Percentiles rank a stretch among this genome's conserved stretches.
phyloP scores from a whole-genome alignment of 2,329 filamentous ascomycete species.

The Ophiosphaerella herpotricha region DNA sequence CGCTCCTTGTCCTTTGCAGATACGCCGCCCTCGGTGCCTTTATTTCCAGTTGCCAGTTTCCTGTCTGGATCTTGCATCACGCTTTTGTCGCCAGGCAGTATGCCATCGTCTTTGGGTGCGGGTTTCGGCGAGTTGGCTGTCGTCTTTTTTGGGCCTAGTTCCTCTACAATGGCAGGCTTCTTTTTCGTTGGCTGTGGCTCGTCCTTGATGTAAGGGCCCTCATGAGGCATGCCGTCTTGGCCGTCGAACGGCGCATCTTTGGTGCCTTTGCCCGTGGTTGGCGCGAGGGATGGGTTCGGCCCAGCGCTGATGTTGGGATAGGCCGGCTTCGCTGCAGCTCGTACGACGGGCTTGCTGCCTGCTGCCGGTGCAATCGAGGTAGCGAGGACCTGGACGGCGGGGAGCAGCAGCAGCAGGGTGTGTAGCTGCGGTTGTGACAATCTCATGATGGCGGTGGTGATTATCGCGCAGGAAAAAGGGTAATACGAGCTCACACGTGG shows the following conservation, averaged over 20 bases:
- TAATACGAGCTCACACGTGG: constrained; percentile 2
- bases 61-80: constrained; percentile 92
- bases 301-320: constrained; percentile 25
- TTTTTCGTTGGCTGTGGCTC: constrained; percentile 38
- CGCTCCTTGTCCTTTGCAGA: constrained; percentile 82
- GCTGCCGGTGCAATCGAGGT: constrained; percentile 47
- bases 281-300: constrained; percentile 25
- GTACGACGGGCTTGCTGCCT: constrained; percentile 32
- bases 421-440: constrained; percentile 60
- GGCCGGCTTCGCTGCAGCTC: constrained; percentile 31
- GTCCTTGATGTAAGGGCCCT: constrained; percentile 75
- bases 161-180: constrained; percentile 40
- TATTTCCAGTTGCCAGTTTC: constrained; percentile 77
- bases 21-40: constrained; percentile 87
- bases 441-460: constrained; percentile 58
- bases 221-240: constrained; percentile 89
- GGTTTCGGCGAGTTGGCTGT: constrained; percentile 25
- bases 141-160: constrained; percentile 43
- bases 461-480: constrained; percentile 9
- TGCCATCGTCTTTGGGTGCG: constrained; percentile 39
- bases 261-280: constrained; percentile 54
- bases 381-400: constrained; percentile 64
- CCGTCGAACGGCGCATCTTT: constrained; percentile 91
- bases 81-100: constrained; percentile 66
- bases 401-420: constrained; percentile 57